A percentile compares a stretch with the other conserved stretches of the same genome.
phyloP scores from a whole-genome alignment of 106 monocot genomes.

The Dendrobium nobile region DNA sequence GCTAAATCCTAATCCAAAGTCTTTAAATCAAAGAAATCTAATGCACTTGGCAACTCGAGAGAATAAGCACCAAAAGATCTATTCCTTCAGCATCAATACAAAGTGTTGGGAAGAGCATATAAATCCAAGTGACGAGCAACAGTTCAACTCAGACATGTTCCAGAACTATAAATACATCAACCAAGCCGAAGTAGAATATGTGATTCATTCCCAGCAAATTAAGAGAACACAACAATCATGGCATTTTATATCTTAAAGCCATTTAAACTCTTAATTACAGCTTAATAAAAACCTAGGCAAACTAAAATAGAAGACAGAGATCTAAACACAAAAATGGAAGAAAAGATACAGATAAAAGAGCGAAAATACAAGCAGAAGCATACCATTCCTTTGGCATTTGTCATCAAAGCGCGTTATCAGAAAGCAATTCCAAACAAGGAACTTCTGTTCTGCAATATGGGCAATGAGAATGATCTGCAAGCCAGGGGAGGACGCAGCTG shows the following conservation, averaged over 20 bases:
- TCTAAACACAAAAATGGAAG: conserved; percentile 1
- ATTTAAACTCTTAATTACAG: neutral
- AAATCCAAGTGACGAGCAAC: neutral
- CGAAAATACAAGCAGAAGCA: neutral
- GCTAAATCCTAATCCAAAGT: too few species aligned
- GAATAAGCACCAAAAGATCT: too few species aligned
- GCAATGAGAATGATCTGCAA: conserved; percentile 22
- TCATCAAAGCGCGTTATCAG: neutral
- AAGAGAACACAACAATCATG: neutral
- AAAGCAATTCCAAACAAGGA: neutral
- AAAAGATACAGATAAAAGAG: neutral
- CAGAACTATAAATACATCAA: neutral
- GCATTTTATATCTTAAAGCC: neutral
- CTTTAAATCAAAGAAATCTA: too few species aligned
- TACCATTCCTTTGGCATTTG: neutral
- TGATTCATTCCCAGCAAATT: neutral
- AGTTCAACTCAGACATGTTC: neutral
- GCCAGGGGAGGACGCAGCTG: conserved; percentile 37
- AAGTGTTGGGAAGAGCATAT: neutral
- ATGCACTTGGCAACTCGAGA: too few species aligned
- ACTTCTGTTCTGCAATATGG: conserved; percentile 32
- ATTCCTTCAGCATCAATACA: neutral
- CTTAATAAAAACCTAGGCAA: neutral
- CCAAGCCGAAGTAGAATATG: neutral
- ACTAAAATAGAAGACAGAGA: neutral